Conservation (phyloP, 208 protist species). For the Phytomonas sp. region DNA sequence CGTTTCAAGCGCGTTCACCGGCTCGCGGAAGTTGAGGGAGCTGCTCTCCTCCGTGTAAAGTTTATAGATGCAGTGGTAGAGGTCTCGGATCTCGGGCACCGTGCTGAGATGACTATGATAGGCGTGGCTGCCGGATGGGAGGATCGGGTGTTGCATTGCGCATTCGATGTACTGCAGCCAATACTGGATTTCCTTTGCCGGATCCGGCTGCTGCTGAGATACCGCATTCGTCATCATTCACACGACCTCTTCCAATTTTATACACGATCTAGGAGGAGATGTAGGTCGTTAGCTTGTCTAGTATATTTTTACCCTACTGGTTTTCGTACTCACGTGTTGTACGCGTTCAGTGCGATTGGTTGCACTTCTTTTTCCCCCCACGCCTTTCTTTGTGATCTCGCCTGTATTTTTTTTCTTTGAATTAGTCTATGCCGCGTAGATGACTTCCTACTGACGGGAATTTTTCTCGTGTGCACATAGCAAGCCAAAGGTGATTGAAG, state of each 20-base stretch:
- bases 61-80: conserved; percentile 74
- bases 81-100: conserved; percentile 40
- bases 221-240: not conserved
- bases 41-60: conserved; percentile 65
- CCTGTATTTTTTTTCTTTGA: too few species aligned
- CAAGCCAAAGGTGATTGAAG: not conserved
- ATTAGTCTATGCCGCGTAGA: too few species aligned
- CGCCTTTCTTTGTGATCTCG: too few species aligned
- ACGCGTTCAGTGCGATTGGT: too few species aligned
- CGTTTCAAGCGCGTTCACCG: conserved; percentile 65
- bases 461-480: not conserved
- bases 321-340: too few species aligned
- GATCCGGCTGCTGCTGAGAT: not conserved
- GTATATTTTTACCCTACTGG: too few species aligned
- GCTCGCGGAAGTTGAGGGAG: conserved; percentile 59
- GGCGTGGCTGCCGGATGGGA: conserved; percentile 57
- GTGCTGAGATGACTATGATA: conserved; percentile 30
- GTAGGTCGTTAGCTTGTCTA: too few species aligned
- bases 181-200: conserved; percentile 45
- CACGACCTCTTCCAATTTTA: too few species aligned
- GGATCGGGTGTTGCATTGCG: conserved; percentile 45
- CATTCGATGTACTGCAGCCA: conserved; percentile 59
- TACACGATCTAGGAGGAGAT: too few species aligned
- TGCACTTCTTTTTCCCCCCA: too few species aligned
- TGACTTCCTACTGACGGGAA: too few species aligned